phyloP scores from a whole-genome alignment of 805 yeast genomes.

The Starmerella floricola region DNA sequence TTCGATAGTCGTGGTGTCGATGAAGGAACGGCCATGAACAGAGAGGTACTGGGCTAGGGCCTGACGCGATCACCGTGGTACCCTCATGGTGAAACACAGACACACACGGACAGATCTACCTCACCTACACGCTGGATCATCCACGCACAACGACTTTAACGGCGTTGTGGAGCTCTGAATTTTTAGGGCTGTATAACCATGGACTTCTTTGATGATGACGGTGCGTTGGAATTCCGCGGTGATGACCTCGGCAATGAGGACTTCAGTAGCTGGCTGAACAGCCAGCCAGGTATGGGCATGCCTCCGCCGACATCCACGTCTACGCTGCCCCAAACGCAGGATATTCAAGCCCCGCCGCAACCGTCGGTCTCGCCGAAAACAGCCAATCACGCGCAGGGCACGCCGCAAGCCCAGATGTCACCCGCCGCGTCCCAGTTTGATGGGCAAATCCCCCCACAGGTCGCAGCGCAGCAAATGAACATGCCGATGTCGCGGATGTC shows the following conservation, averaged over 20 bases:
- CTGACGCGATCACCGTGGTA: too few species aligned
- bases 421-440: too few species aligned
- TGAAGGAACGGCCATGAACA: too few species aligned
- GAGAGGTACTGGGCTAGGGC: too few species aligned
- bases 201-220: slow-evolving; percentile 20
- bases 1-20: too few species aligned
- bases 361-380: neutral
- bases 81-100: too few species aligned
- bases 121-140: neutral
- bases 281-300: slow-evolving; percentile 2
- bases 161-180: neutral
- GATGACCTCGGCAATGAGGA: slow-evolving; percentile 15
- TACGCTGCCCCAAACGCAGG: neutral
- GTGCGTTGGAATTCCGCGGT: slow-evolving; percentile 16
- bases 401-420: too few species aligned
- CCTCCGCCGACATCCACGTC: slow-evolving; percentile 1
- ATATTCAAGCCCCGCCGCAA: neutral
- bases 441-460: neutral
- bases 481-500: neutral
- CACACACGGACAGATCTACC: too few species aligned
- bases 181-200: neutral
- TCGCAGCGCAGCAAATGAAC: slow-evolving; percentile 1
- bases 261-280: slow-evolving; percentile 14
- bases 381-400: neutral
- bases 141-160: neutral